Conservation (phyloP, 2,329 filamentous ascomycete species). For the Paecilomyces niveus region DNA sequence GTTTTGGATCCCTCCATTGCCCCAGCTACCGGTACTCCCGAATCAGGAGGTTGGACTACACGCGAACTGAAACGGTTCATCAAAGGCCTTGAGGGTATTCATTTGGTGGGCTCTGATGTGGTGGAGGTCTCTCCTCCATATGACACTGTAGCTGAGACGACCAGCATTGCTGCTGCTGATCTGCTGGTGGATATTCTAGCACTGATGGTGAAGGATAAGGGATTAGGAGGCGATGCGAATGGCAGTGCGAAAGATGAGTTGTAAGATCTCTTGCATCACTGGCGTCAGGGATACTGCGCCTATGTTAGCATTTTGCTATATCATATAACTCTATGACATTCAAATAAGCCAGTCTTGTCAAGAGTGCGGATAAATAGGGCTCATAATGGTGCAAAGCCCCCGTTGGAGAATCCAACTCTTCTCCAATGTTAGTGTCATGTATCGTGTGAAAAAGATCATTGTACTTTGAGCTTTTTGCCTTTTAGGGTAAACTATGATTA, state of each 20-base stretch:
- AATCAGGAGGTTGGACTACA: constrained; percentile 19
- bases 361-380: too few species aligned
- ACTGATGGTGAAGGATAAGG: constrained; percentile 16
- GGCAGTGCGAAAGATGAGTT: background rate
- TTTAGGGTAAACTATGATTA: too few species aligned
- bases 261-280: background rate
- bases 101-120: constrained; percentile 18
- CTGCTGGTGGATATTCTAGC: constrained; percentile 22
- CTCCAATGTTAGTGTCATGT: too few species aligned
- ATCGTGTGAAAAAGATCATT: too few species aligned
- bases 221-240: background rate
- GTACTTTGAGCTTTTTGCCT: too few species aligned
- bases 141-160: constrained; percentile 19
- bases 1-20: constrained; percentile 25
- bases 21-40: constrained; percentile 23
- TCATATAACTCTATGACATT: too few species aligned
- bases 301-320: too few species aligned
- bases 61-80: constrained; percentile 16
- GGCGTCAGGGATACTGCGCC: too few species aligned
- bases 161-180: constrained; percentile 21
- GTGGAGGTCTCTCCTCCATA: constrained; percentile 18
- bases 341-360: too few species aligned
- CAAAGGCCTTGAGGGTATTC: constrained; percentile 14
- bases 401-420: too few species aligned
- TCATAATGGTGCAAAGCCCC: too few species aligned